Conservation (phyloP, 495 filamentous ascomycete genomes). For the Penicillium macrosclerotiorum region DNA sequence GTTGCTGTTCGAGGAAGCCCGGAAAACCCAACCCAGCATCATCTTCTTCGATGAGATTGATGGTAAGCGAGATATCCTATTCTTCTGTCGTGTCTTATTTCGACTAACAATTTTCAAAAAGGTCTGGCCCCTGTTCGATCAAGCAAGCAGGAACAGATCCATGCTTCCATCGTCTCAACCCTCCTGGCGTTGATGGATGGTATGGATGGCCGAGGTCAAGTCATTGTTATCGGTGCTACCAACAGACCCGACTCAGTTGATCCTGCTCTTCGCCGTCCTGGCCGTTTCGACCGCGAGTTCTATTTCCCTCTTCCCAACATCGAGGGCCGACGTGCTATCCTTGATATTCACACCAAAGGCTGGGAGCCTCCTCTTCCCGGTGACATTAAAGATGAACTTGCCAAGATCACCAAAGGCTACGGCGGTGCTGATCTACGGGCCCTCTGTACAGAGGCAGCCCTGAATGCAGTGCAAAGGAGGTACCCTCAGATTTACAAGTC, state of each 20-base stretch:
- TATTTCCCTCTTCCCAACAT: slow-evolving; percentile 90
- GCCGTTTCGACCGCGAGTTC: slow-evolving; percentile 95
- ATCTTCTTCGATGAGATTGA: slow-evolving; percentile 99
- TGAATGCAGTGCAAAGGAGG: slow-evolving; percentile 94
- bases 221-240: slow-evolving; percentile 96
- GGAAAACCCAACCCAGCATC: slow-evolving; percentile 93
- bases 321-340: slow-evolving; percentile 74
- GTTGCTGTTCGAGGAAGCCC: slow-evolving; percentile 90
- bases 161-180: slow-evolving; percentile 96
- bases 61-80: slow-evolving; percentile 44
- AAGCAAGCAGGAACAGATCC: slow-evolving; percentile 97
- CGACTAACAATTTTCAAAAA: slow-evolving; percentile 25
- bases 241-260: slow-evolving; percentile 98
- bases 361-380: slow-evolving; percentile 78
- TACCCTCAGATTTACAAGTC: slow-evolving; percentile 96
- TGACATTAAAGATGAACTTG: slow-evolving; percentile 77
- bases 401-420: slow-evolving; percentile 89
- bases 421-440: slow-evolving; percentile 93
- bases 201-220: slow-evolving; percentile 97
- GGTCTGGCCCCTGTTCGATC: slow-evolving; percentile 89
- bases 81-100: background rate
- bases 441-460: slow-evolving; percentile 92
- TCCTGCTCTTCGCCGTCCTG: slow-evolving; percentile 93
- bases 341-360: slow-evolving; percentile 93
- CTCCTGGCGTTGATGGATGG: slow-evolving; percentile 96